Evolutionary conservation across 1,139 yeast species (phyloP).

Genomic region (Fermentozyma sake): DNA sequence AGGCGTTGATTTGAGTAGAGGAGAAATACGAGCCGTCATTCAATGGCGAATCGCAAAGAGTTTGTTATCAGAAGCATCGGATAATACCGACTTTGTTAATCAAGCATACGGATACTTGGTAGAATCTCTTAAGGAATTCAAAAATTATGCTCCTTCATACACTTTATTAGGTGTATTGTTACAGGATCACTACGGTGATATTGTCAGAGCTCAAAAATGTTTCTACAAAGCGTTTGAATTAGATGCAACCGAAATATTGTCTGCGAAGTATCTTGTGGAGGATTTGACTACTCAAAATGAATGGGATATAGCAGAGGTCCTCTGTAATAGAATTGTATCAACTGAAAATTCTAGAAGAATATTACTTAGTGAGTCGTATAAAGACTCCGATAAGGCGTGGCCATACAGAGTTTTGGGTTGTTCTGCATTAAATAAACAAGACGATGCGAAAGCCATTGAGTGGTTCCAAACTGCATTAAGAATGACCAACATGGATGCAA

Average conservation of each 20-base stretch:
- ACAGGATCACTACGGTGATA: slow-evolving; percentile 52
- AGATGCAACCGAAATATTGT: slow-evolving; percentile 67
- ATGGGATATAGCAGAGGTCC: slow-evolving; percentile 81
- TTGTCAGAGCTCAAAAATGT: slow-evolving; percentile 74
- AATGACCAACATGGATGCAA: slow-evolving; percentile 57
- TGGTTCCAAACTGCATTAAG: slow-evolving; percentile 86
- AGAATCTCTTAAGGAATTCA: slow-evolving; percentile 58
- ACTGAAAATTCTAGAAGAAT: slow-evolving; percentile 56
- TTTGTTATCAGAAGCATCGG: slow-evolving; percentile 21
- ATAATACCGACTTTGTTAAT: slow-evolving; percentile 27
- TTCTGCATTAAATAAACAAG: slow-evolving; percentile 65
- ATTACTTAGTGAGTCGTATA: slow-evolving; percentile 33
- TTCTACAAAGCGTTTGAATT: slow-evolving; percentile 87
- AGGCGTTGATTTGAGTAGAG: slow-evolving; percentile 50
- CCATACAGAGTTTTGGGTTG: slow-evolving; percentile 86
- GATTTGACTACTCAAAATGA: slow-evolving; percentile 63
- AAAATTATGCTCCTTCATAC: slow-evolving; percentile 69
- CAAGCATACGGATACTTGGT: slow-evolving; percentile 51
- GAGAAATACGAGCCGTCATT: slow-evolving; percentile 54
- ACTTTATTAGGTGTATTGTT: slow-evolving; percentile 77
- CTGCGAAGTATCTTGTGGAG: slow-evolving; percentile 70
- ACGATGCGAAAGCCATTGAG: slow-evolving; percentile 77
- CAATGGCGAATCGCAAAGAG: slow-evolving; percentile 75
- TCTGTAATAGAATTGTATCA: slow-evolving; percentile 61
- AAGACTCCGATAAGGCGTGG: slow-evolving; percentile 53